Base-by-base conservation (phyloP, 352 stramenopile genomes). In the Globisporangium barbulae region DNA sequence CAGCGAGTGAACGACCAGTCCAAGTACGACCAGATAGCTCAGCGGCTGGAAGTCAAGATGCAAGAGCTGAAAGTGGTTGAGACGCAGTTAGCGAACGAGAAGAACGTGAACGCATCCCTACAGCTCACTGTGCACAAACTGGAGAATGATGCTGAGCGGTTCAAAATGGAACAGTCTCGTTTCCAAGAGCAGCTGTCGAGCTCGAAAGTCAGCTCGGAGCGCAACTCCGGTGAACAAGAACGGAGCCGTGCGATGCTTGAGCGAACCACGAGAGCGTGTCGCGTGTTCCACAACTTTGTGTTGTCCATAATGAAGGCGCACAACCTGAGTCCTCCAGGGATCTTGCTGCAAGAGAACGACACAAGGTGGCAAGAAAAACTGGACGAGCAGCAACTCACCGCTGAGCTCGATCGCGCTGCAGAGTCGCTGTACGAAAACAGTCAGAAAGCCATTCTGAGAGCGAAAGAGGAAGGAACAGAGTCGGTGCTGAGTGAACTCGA, bases 1-100 rank as follows among this genome's bases (percentile, higher is more conserved):
- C 67, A 83, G 53, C 74, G 75, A 13, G 73, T 83, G 13, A 79
- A 75, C 15, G 83, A 88, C n/a, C 75, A 89, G 49, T 61, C 69
- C 30, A 89, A 87, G 63, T 86, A 82, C 21, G 71, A 84, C 5
- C 74, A 85, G 15, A 48, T 88, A 0, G 63, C 74, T 1, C 48
- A 72, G 35, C 70, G 68, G 6, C 54, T 91, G 12, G 71, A 87
- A 5, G 63, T 62, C 2, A 90, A 87, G 39, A 58, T 69, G 4
- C 57, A 63, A 10, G 73, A 84, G 21, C 54, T 89, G 12, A 58
- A 74, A 12, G 41, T 78, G 3, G n/a, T 78, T 3, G 70, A 78
- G 21, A 9, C 57, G 2, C 72, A 65, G 7, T 49, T 81, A 0
- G 49, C 48, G 21, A 52, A 49, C 0, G 65, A 80, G 65, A 57